phyloP scores from a whole-genome alignment of 352 stramenopile genomes.

The Phytophthora lateralis region DNA sequence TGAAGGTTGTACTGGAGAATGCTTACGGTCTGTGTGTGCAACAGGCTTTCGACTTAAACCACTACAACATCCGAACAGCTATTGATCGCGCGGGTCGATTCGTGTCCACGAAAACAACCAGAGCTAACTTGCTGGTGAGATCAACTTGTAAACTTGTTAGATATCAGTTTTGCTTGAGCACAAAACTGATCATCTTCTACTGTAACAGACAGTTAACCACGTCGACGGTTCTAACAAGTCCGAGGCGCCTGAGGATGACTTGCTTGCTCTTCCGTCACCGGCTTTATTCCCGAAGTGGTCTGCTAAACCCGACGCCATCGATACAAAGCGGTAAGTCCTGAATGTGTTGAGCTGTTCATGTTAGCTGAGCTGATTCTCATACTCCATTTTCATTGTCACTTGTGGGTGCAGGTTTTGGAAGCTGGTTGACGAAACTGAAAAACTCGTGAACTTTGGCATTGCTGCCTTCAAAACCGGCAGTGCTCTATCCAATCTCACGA shows the following conservation, averaged over 20 bases:
- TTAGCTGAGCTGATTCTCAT: neutral
- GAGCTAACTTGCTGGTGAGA: slow-evolving; percentile 41
- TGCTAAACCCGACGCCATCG: slow-evolving; percentile 36
- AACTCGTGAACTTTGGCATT: slow-evolving; percentile 71
- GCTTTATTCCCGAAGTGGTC: slow-evolving; percentile 38
- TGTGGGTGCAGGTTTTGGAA: slow-evolving; percentile 57
- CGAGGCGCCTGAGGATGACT: slow-evolving; percentile 68
- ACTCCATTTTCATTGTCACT: neutral
- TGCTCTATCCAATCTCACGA: slow-evolving; percentile 49
- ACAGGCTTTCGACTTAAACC: slow-evolving; percentile 57
- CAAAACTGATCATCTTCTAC: neutral
- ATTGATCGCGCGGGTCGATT: slow-evolving; percentile 56
- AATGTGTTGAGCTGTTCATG: neutral
- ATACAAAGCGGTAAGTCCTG: slow-evolving; percentile 50
- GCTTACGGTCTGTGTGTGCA: slow-evolving; percentile 8
- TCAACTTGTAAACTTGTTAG: neutral
- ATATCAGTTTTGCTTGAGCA: neutral
- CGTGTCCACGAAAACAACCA: slow-evolving; percentile 30
- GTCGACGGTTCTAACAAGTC: slow-evolving; percentile 41
- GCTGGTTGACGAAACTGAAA: slow-evolving; percentile 66
- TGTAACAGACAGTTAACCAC: slow-evolving; percentile 17
- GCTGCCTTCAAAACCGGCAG: slow-evolving; percentile 49
- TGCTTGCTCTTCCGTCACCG: slow-evolving; percentile 56
- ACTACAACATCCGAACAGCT: slow-evolving; percentile 68
- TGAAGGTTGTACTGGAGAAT: neutral